Base-by-base conservation (phyloP, 2,329 filamentous ascomycete genomes). In the Reticulascus tulasneorum region DNA sequence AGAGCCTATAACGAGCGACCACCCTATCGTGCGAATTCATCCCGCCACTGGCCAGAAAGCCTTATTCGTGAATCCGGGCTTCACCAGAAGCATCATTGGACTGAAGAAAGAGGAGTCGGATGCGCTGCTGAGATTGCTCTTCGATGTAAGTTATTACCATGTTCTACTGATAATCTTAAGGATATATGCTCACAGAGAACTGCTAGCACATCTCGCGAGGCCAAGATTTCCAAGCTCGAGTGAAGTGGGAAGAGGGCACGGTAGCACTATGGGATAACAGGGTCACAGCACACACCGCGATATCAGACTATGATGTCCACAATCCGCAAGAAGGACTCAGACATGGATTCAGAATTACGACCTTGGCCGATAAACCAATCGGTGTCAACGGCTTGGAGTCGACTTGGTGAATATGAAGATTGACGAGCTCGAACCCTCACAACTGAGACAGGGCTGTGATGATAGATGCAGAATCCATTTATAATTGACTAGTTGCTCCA, bases 91-190 rank as follows among this genome's bases (percentile, higher is more conserved):
- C 20, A 91, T 94, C 35, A 76, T 91, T 2, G 87, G 86, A 10
- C 77, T 83, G 53, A 94, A 94, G 64, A 86, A 88, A 55, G 88
- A 94, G 54, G 89, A 94, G 55, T 87, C 82, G 2, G 88, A 94
- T 46, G 72, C 73, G 30, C 66, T 89, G 9, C 71, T 89, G 37
- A 79, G 85, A 52, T 84, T 90, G 60, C 65, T 89, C 7, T 88
- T 69, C 46, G 60, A 69, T 40, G 56, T 58, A 39, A 3, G 46
- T 36, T 5, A 2, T 16, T 20, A 8, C 16, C 9, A 23, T 16
- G 12, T 21, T 5, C 17, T 11, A 21, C 28, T 24, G 10, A 27
- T 24, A n/a, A 23, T 15, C 11, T 24, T 23, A 23, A 16, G 6
- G 10, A 5, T 3, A 0, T 5, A 1, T 8, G 5, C 16, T 35